These are phyloP conservation scores for Coelastrella sp. DNA, from an alignment of 139 green algal genomes.

Conservation along the genomic window DNA sequence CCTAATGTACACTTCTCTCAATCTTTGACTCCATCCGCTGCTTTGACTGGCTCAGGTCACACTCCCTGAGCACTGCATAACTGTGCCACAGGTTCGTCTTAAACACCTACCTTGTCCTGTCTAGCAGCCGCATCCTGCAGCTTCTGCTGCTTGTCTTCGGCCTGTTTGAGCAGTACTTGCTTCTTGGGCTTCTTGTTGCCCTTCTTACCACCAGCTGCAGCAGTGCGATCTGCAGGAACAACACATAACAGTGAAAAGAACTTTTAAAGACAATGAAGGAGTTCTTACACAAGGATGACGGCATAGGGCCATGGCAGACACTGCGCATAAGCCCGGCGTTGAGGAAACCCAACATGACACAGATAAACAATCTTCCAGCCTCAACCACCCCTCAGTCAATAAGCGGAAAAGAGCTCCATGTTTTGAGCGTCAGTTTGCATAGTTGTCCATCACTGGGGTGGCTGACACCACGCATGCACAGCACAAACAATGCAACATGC, in stretches of 20 bases:
- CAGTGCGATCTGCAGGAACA: not conserved
- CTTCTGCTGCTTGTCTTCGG: constrained; percentile 37
- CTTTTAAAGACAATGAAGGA: too few relatives aligned
- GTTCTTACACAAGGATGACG: too few relatives aligned
- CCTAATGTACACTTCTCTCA: too few relatives aligned
- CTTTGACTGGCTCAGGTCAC: too few relatives aligned
- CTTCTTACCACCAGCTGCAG: not conserved
- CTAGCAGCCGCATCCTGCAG: constrained; percentile 28
- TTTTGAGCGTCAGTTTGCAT: constrained; percentile 24
- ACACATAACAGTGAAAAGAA: not conserved
- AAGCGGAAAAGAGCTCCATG: constrained; percentile 35
- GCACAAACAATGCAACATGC: too few relatives aligned
- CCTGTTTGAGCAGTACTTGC: constrained; percentile 69
- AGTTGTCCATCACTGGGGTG: not conserved
- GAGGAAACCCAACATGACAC: too few relatives aligned
- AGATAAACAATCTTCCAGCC: not conserved
- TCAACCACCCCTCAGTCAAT: not conserved
- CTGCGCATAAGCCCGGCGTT: too few relatives aligned
- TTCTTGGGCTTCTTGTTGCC: constrained; percentile 69
- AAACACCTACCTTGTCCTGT: constrained; percentile 24
- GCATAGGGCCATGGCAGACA: too few relatives aligned
- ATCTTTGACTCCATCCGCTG: too few relatives aligned
- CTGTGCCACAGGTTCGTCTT: not conserved
- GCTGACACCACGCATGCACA: not conserved
- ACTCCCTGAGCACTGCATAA: too few relatives aligned